Base-by-base conservation (phyloP, 176 grass and related monocot genomes). In the Coix lacrymajobi region DNA sequence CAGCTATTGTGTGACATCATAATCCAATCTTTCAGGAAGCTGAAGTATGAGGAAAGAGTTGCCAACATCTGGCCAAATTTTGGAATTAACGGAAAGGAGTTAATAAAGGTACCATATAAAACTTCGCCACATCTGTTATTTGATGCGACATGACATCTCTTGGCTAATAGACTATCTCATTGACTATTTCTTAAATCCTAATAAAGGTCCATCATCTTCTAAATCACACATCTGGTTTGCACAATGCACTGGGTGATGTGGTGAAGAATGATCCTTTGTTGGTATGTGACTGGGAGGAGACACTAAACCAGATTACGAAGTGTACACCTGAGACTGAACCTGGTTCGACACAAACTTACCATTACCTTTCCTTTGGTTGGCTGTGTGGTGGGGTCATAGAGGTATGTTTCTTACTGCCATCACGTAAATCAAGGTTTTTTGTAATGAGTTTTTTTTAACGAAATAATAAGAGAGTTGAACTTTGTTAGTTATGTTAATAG, bases 341-440 rank as follows among this genome's bases (percentile, higher is more conserved):
- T 66, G 96, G 93, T 88, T 95, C 87, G 5, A 64, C 87, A 25
- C 96, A 98, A 79, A 71, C 90, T 58, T 98, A 98, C 80, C 96
- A 98, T 56, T 98, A 93, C 36, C 83, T 98, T 57, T 98, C 96
- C 51, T 98, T 98, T 80, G 96, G 96, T 84, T 98, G 96, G 96
- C 85, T 98, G 10, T 98, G 96, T 85, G 96, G 96, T 25, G 96
- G 96, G 60, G 51, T 98, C 37, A 95, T 98, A 85, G 96, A 98
- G 92, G 96, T 98, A 88, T 70, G 28, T 69, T 76, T 76, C 69
- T 66, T 26, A 77, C 22, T 62, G 62, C 15, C 31, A 70, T 19
- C 39, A 36, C 4, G 22, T 60, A 56, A 78, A n/a, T 14, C 19
- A 29, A 30, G 11, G 31, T 30, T 71, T 72, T 14, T 54, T 22